Evolutionary conservation across 2,329 filamentous ascomycete genomes (phyloP), one percentile per base, ranked within the genome.

Genomic region (Cytospora piceae): DNA sequence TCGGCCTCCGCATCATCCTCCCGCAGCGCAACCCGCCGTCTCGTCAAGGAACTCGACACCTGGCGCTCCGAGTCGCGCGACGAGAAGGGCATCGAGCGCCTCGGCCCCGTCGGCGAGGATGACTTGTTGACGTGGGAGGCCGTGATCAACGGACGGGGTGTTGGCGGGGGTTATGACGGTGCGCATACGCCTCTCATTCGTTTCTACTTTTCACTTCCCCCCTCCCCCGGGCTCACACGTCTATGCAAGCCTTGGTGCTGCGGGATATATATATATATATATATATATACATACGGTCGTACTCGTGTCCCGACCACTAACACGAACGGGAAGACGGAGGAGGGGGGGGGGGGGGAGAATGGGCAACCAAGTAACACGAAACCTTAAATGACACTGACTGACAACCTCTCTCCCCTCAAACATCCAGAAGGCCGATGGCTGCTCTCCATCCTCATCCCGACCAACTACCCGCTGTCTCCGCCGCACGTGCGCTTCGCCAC

Each of bases 401-500:
- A n/a, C 4, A 37, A 34, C 32, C 17, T 54, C 46, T 22, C 52
- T 51, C 24, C 37, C 2, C 31, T 6, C 42, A 4, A n/a, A 34
- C 15, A 12, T 42, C 67, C 72, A 87, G 84, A 78, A 65, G 95
- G 95, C 68, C 87, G 89, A 72, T 99, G 94, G 94, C 87, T 91
- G 67, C 87, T 99, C 72, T 76, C 80, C 74, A 93, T 99, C 77
- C 75, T 81, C 59, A 85, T 98, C 72, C 94, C 95, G 0, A 71
- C 85, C 0, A 86, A 85, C 51, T 98, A 99, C 78, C 95, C 95
- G 3, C 83, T 91, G 65, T 78, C 85, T 0, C 90, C 95, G 1
- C 95, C 95, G 0, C 84, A 81, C 51, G 89, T 99, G 70, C 82
- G 79, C 65, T 99, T 99, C 80, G 80, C 83, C n/a, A 99, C 93